Evolutionary conservation across 83 land plant genomes (phyloP).

Genomic region (Picea engelmannii): DNA sequence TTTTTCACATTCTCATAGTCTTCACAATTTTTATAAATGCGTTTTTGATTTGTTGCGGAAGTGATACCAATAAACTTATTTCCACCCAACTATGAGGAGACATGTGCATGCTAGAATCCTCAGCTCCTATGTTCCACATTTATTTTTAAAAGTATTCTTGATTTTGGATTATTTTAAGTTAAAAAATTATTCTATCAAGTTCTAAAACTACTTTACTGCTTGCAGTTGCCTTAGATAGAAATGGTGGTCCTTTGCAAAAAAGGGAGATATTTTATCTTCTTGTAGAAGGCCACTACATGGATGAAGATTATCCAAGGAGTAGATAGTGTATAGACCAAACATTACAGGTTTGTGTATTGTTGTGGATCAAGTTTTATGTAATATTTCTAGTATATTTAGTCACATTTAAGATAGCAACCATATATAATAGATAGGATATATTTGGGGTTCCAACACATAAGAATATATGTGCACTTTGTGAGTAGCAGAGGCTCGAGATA

Average conservation of each 20-base stretch:
- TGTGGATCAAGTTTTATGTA: background rate
- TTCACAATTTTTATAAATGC: background rate
- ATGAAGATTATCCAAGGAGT: conserved; percentile 72
- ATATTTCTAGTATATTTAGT: background rate
- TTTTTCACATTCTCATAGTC: too few species aligned
- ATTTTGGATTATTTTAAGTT: background rate
- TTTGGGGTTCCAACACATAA: background rate
- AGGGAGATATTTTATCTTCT: conserved; percentile 82
- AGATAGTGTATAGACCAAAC: conserved; percentile 64
- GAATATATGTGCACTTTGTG: too few species aligned
- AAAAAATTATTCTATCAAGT: background rate
- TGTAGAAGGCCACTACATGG: conserved; percentile 85
- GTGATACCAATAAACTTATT: background rate
- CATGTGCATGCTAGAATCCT: background rate
- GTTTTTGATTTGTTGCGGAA: background rate
- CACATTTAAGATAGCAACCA: background rate
- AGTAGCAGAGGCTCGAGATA: too few species aligned
- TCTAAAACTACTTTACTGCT: conserved; percentile 4
- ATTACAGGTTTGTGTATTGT: conserved; percentile 56
- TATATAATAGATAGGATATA: background rate
- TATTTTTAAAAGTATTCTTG: background rate
- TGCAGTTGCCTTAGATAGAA: conserved; percentile 65
- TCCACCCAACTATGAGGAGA: background rate
- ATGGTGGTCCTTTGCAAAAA: conserved; percentile 43
- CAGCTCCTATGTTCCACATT: background rate